phyloP scores from a whole-genome alignment of 306 rosid genomes.

The Sesbania bispinosa region DNA sequence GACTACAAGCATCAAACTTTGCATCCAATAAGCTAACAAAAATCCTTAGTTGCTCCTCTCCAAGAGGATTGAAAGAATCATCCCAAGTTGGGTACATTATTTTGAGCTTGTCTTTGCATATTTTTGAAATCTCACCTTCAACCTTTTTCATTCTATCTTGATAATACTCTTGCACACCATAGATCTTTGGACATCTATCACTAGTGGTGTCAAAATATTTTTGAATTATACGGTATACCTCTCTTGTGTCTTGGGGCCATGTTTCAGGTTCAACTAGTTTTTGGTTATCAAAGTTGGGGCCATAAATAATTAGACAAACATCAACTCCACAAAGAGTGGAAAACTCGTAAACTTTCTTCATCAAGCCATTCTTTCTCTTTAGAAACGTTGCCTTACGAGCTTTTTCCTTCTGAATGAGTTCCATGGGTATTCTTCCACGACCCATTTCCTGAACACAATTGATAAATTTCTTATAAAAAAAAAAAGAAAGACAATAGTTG shows the following conservation, averaged over 20 bases:
- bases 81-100: neutral
- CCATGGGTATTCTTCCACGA: conserved; percentile 13
- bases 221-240: neutral
- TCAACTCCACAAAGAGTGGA: neutral
- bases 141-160: neutral
- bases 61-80: neutral
- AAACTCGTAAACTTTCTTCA: neutral
- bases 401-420: neutral
- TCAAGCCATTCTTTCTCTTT: neutral
- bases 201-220: neutral
- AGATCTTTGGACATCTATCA: neutral
- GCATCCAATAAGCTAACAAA: neutral
- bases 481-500: too few species aligned
- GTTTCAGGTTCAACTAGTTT: neutral
- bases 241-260: neutral
- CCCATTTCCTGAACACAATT: neutral
- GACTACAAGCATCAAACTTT: neutral
- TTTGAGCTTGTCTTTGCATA: neutral
- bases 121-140: neutral
- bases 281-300: neutral
- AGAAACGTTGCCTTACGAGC: neutral
- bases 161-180: neutral
- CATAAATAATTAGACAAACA: conserved; percentile 9
- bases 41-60: neutral
- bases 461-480: too few species aligned